Base-by-base conservation (phyloP, 192 early-diverging fungal genomes). In the Gonapodya prolifera region DNA sequence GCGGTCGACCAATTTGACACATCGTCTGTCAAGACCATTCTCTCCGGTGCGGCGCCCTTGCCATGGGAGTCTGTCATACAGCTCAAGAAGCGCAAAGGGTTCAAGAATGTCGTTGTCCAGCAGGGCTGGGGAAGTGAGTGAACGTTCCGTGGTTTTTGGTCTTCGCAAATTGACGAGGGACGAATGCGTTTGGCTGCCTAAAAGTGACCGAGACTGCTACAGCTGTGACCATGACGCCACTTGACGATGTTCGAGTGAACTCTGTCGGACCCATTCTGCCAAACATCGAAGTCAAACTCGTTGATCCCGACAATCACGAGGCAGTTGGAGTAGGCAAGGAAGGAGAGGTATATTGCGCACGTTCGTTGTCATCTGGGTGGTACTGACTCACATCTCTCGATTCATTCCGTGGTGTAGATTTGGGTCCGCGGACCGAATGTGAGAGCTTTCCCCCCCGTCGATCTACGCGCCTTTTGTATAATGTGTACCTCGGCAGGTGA, bases 371-470 rank as follows among this genome's bases (percentile, higher is more conserved):
- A n/a, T n/a, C n/a, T n/a, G n/a, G n/a, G n/a, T 61, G 8, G 45
- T 61, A 23, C 45, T 61, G 8, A 8, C 45, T 61, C 45, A 16
- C 8, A 61, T 16, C 23, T 23, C 45, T 23, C 23, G 8, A 16
- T 16, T 16, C 45, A 16, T 61, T 61, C 45, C 23, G 45, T n/a
- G n/a, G n/a, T n/a, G 45, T 16, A 98, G 83, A 83, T 98, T 70
- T 96, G 92, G 86, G 79, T 96, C 76, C 88, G 89, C n/a, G 93
- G 93, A 0, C 93, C 94, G 28, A 98, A 92, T 78, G 82, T 96
- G 75, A 95, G 95, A 93, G 90, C 89, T n/a, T 61, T 61, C 45
- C 23, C 45, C 45, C 8, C 8, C 45, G 8, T 61, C 8, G 45
- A 16, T 61, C 8, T 23, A 61, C 8, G 45, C 45, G 45, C 8